Base-by-base conservation (phyloP, 306 rosid species). In the Albizia julibrissin region DNA sequence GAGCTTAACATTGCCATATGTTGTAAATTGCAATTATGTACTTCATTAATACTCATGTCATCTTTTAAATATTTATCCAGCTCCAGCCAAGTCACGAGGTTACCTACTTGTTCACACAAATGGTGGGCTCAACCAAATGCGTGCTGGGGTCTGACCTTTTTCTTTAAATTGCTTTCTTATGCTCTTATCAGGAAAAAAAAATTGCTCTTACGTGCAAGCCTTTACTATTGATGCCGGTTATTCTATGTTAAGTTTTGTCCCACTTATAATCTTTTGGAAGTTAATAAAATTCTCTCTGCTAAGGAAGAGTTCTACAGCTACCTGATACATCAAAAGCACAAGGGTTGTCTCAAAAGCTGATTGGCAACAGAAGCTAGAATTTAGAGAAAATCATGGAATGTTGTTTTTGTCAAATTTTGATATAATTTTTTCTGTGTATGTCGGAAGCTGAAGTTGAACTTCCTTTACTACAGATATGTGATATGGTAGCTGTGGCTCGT, bases 111-210 rank as follows among this genome's bases (percentile, higher is more conserved):
- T 95, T 62, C 93, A 93, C 84, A 87, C 99, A 2, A 95, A 95
- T 83, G 99, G 99, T 15, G 99, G 99, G 71, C 98, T 95, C 79
- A 95, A 93, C 80, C 99, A 95, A 84, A 95, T 95, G 99, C 99
- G 98, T 79, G 85, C 94, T 46, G 98, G 99, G 98, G 99, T 93
- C 52, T 79, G 93, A 67, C 54, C 75, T 83, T 22, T 69, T 50
- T 79, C 83, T 59, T 50, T 46, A 12, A 33, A 12, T 74, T 50
- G 19, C 44, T 85, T 27, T 80, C 31, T 68, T 47, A 13, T 56
- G 78, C 82, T 54, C 27, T 37, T 54, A 54, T 21, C 13, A 0
- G 22, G 62, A 2, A 54, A 52, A 52, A 15, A 4, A 29, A 29
- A 1, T 69, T 49, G 22, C 50, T 87, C 26, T 80, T 14, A 58